Base-by-base conservation (phyloP, 2,329 filamentous ascomycete species). In the Aureobasidium sp. region DNA sequence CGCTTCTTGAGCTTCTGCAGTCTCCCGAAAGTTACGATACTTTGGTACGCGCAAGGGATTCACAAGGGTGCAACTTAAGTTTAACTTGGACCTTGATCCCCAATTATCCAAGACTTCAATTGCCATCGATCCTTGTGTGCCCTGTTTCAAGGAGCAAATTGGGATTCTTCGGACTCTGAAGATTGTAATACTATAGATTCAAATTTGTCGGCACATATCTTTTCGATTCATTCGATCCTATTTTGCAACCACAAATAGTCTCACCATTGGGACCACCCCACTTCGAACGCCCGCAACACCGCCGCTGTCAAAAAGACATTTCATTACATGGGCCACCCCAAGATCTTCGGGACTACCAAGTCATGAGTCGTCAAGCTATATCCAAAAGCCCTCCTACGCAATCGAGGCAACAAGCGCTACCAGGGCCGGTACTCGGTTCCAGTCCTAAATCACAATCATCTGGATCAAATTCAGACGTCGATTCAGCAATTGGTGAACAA, bases 111-210 rank as follows among this genome's bases (percentile, higher is more conserved):
- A 13, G 55, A 20, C 55, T 15, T 15, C 34, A 20, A 37, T 37
- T 37, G 12, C 34, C 12, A 48, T 58, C 55, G 17, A 29, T 32
- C 55, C 42, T 12, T 58, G 20, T n/a, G 20, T 39, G 12, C 32
- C 42, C 32, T 58, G 55, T 58, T 58, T 58, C 55, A 58, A 58
- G 55, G 42, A 58, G 55, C 55, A 58, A 48, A 58, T 58, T 58
- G 20, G 15, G 47, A 58, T 48, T 34, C 55, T 39, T 39, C 42
- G 26, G n/a, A 36, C 8, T n/a, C n/a, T 23, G 8, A 29, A 46
- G 42, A 32, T 42, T 48, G 20, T 48, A 8, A 13, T 34, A 34
- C 13, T 47, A 36, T 29, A 36, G 32, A 32, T 58, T 32, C n/a
- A 15, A n/a, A 10, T 37, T 34, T 9, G 34, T 58, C 32, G 53